Conservation (phyloP, 768 basidiomycete genomes). For the Termitomyces sp. region DNA sequence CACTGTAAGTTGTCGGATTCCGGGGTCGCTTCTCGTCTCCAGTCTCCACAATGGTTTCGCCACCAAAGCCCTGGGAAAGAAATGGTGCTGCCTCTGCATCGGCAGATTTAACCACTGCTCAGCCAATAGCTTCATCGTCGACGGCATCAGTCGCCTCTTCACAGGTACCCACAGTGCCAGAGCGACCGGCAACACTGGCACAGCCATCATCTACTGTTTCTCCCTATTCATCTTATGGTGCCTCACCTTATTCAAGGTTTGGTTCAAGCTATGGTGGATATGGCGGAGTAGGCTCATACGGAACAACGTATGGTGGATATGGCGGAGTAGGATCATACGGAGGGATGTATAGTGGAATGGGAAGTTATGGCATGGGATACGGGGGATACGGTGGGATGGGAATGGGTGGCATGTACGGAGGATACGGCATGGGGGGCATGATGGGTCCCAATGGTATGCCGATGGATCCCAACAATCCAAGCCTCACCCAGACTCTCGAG, state of each 20-base stretch:
- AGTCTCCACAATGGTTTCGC: conserved; percentile 57
- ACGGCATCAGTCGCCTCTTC: conserved; percentile 20
- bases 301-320: conserved; percentile 15
- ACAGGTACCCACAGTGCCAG: conserved; percentile 41
- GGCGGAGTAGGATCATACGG: conserved; percentile 15
- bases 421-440: conserved; percentile 34
- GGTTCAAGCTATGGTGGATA: conserved; percentile 29
- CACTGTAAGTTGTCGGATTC: background rate
- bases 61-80: conserved; percentile 89
- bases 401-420: conserved; percentile 28
- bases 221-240: conserved; percentile 35
- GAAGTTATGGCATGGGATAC: conserved; percentile 28
- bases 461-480: conserved; percentile 47
- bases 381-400: conserved; percentile 19
- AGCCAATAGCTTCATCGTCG: conserved; percentile 22
- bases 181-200: conserved; percentile 53
- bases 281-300: conserved; percentile 25
- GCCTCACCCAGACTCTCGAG: conserved; percentile 85
- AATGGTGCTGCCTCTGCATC: conserved; percentile 35
- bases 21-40: background rate
- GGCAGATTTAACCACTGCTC: conserved; percentile 14
- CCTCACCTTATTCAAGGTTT: conserved; percentile 39
- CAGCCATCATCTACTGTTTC: conserved; percentile 34
- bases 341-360: conserved; percentile 23
- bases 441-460: conserved; percentile 42